Percentiles rank a stretch among this genome's conserved stretches.
phyloP scores from a whole-genome alignment of 2,329 filamentous ascomycete genomes.

The Cercospora sp. region DNA sequence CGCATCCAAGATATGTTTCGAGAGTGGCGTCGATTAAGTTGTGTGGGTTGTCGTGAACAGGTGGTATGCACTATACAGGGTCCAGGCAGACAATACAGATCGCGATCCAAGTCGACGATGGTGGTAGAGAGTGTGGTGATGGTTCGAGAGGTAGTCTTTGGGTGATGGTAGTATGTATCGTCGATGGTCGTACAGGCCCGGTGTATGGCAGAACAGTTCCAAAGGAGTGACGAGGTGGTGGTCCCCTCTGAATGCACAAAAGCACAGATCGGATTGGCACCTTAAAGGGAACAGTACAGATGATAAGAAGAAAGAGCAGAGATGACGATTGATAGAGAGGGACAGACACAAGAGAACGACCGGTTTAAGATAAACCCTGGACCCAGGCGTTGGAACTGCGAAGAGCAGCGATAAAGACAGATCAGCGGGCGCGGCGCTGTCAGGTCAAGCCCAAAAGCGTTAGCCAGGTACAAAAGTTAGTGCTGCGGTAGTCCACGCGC shows the following conservation, averaged over 20 bases:
- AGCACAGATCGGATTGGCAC: conserved; percentile 28
- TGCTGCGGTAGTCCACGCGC: conserved; percentile 27
- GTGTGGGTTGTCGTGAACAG: conserved; percentile 16
- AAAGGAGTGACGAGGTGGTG: conserved; percentile 30
- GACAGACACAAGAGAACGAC: conserved; percentile 27
- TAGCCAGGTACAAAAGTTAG: conserved; percentile 33
- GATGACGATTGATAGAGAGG: conserved; percentile 30
- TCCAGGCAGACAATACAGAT: conserved; percentile 21
- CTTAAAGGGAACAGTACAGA: conserved; percentile 24
- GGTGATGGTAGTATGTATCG: neutral
- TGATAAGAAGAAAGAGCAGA: conserved; percentile 28
- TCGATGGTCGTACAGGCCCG: conserved; percentile 24
- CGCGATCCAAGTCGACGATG: conserved; percentile 8
- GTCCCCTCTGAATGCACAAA: conserved; percentile 13
- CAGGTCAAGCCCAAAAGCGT: conserved; percentile 25
- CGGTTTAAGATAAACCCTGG: conserved; percentile 37
- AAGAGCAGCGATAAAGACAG: conserved; percentile 31
- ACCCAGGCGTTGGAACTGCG: conserved; percentile 28
- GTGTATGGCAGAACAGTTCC: conserved; percentile 26
- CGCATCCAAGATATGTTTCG: conserved; percentile 21
- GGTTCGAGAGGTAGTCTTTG: neutral
- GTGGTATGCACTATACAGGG: conserved; percentile 28
- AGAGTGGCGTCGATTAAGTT: conserved; percentile 24
- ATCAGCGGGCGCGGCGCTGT: conserved; percentile 31
- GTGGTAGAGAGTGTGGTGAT: conserved; percentile 16